These are phyloP conservation scores for Saccharomyces uvarum DNA, from an alignment of 1,139 yeast genomes.

Conservation along the genomic window DNA sequence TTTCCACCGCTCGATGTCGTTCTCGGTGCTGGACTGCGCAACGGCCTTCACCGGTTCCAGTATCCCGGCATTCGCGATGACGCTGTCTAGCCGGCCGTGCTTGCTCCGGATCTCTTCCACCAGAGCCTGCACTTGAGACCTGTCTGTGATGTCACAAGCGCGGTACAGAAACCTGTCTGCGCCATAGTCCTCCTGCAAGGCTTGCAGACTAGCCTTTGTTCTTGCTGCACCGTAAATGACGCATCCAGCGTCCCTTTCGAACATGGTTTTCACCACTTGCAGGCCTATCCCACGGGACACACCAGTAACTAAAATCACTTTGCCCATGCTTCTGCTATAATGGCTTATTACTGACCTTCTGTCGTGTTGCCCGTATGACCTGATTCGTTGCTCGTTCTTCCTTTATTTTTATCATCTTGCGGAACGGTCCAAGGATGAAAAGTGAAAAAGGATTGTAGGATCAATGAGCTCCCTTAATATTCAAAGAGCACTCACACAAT, in stretches of 20 bases:
- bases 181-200: constrained; percentile 41
- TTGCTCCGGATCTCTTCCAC: constrained; percentile 40
- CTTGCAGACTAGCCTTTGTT: constrained; percentile 41
- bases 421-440: background rate
- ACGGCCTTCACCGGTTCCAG: constrained; percentile 62
- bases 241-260: constrained; percentile 41
- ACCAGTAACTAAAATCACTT: constrained; percentile 59
- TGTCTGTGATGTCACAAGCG: constrained; percentile 61
- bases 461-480: background rate
- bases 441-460: background rate
- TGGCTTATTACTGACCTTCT: constrained; percentile 15
- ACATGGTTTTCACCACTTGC: constrained; percentile 51
- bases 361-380: background rate
- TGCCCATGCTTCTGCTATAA: constrained; percentile 3
- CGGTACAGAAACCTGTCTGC: constrained; percentile 44
- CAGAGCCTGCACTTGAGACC: constrained; percentile 36
- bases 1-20: constrained; percentile 53
- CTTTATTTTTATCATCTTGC: background rate
- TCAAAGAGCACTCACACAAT: background rate
- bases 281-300: constrained; percentile 74
- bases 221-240: constrained; percentile 76
- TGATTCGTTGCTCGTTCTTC: background rate
- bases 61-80: constrained; percentile 83
- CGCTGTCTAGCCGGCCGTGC: constrained; percentile 49
- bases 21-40: constrained; percentile 16